phyloP scores from a whole-genome alignment of 805 yeast genomes.

The Kodamaea jinghongensis region DNA sequence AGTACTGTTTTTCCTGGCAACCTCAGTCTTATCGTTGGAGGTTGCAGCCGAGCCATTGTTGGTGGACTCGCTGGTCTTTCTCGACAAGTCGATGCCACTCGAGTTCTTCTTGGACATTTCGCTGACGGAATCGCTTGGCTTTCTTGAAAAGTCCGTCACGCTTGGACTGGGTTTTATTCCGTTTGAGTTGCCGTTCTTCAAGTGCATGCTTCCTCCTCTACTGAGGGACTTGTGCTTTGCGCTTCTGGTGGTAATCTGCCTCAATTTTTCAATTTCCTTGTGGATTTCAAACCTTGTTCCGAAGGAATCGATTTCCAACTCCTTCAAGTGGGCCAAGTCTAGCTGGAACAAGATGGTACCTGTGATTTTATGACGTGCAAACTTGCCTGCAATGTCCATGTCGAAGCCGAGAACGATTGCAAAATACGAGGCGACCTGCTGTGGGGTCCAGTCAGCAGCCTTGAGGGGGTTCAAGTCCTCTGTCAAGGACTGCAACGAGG shows the following conservation, averaged over 20 bases:
- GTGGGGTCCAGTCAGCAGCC: slow-evolving; percentile 74
- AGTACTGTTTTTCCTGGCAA: slow-evolving; percentile 1
- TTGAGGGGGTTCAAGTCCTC: slow-evolving; percentile 44
- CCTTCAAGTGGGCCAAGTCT: slow-evolving; percentile 83
- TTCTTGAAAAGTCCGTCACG: neutral
- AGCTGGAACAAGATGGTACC: slow-evolving; percentile 83
- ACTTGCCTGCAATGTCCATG: slow-evolving; percentile 68
- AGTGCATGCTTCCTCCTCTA: slow-evolving; percentile 9
- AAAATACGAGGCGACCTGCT: slow-evolving; percentile 80
- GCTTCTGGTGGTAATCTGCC: slow-evolving; percentile 21
- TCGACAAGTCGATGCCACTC: neutral
- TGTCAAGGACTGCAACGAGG: slow-evolving; percentile 15
- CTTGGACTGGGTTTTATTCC: neutral
- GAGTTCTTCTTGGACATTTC: neutral
- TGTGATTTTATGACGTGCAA: slow-evolving; percentile 82
- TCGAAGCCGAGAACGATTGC: slow-evolving; percentile 69
- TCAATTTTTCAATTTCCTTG: slow-evolving; percentile 79
- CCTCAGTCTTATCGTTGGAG: neutral
- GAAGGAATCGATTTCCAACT: slow-evolving; percentile 85
- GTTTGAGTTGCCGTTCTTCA: neutral
- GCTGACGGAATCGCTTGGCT: neutral
- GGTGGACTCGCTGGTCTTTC: neutral
- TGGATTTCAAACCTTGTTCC: slow-evolving; percentile 93
- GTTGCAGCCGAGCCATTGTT: neutral
- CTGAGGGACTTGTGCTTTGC: slow-evolving; percentile 14